A percentile compares a stretch with the other conserved stretches of the same genome.
These are phyloP conservation scores for Fragilariopsis cylindrus DNA, from an alignment of 108 stramenopile genomes.

Conservation along the genomic window DNA sequence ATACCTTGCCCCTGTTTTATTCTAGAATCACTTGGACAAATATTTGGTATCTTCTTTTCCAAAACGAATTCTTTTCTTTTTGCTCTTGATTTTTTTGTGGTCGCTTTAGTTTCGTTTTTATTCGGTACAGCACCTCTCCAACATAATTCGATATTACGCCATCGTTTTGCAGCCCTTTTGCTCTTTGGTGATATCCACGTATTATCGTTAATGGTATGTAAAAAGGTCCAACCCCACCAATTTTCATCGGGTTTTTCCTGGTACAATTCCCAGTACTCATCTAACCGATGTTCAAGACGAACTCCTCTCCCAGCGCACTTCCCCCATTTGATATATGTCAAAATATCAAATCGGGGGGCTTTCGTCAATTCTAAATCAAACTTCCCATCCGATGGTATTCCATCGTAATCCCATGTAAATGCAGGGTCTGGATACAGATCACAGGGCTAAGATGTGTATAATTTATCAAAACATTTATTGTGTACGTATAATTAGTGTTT, in stretches of 20 bases:
- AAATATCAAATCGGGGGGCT: conserved; percentile 4
- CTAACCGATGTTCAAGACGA: conserved; percentile 2
- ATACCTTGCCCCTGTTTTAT: not conserved
- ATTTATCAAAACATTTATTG: not conserved
- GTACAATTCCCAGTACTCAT: conserved; percentile 16
- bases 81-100: not conserved
- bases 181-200: not conserved
- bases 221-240: conserved; percentile 5
- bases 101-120: not conserved
- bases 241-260: not conserved
- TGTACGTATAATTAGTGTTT: too few species aligned
- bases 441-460: conserved; percentile 3
- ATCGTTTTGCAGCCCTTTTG: not conserved
- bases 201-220: not conserved
- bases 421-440: conserved; percentile 10
- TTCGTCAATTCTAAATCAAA: not conserved
- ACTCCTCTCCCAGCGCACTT: not conserved
- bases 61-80: not conserved
- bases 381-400: not conserved
- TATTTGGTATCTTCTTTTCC: not conserved
- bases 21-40: not conserved
- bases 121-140: not conserved
- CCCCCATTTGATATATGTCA: conserved; percentile 1
- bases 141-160: not conserved
- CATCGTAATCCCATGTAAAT: conserved; percentile 7